Base-by-base conservation (phyloP, 805 yeast species). In the Candida vartiovaarae region DNA sequence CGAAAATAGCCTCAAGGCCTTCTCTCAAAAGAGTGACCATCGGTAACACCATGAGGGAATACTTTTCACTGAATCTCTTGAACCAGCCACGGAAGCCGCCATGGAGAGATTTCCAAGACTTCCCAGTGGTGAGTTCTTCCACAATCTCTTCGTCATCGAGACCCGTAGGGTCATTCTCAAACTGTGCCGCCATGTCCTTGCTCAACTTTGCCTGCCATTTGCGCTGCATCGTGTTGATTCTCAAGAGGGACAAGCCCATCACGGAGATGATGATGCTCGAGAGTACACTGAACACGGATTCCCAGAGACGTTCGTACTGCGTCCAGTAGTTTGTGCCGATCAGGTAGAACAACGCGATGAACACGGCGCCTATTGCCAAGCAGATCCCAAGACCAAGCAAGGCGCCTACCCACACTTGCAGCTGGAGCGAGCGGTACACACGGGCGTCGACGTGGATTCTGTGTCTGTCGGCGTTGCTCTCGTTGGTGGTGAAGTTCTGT, bases 1-100 rank as follows among this genome's bases (percentile, higher is more conserved):
- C 89, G 8, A 89, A 91, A 15, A 89, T 89, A 0, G 96, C 96
- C 62, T 89, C 97, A 44, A 89, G 68, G 6, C 96, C 96, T 64
- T 89, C 97, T 60, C 97, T 76, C 42, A 89, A 67, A 2, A 95
- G 78, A 2, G 97, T 89, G 29, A 89, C 75, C 57, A 89, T 76
- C 1, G 97, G 96, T 36, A 88, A 65, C 15, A 88, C 70, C 52
- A 82, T 85, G 58, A 84, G 67, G 6, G 91, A 82, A 58, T 87
- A 82, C 57, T 75, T 76, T 42, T 78, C 76, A 32, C 57, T 35
- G 44, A 51, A 42, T 15, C 40, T 42, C 27, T 49, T 48, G 24
- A 54, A 30, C 51, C 50, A 44, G 3, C 24, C 36, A 34, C 42
- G 55, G 29, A 44, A 29, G 4, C 45, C 46, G 5, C 27, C 35